phyloP scores from a whole-genome alignment of 139 green algal species.

The Trebouxia sp. region DNA sequence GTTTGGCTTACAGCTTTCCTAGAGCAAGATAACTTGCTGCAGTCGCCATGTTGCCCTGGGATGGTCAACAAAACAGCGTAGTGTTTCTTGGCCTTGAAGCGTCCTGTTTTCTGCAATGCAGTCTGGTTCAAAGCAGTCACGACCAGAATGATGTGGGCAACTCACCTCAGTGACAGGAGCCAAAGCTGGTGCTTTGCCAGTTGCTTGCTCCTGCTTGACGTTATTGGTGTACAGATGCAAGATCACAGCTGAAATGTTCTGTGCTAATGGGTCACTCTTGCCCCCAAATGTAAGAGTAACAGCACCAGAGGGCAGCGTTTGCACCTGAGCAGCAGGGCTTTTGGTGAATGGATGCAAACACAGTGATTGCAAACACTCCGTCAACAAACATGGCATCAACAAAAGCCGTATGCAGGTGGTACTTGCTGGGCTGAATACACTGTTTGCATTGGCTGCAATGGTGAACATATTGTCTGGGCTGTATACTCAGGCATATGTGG shows the following conservation, averaged over 20 bases:
- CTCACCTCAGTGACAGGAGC: slow-evolving; percentile 5
- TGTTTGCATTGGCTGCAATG: no score
- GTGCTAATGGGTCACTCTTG: background rate
- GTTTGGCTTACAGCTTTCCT: no score
- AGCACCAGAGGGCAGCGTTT: background rate
- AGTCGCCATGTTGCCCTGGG: no score
- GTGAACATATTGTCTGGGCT: no score
- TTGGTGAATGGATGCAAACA: background rate
- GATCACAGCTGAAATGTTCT: background rate
- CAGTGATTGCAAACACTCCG: background rate
- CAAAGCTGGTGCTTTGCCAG: background rate
- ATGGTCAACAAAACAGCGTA: no score
- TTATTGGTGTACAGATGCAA: background rate
- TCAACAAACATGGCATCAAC: no score
- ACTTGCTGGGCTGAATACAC: no score
- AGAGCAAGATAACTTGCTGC: no score
- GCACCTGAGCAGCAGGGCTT: background rate
- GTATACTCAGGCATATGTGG: no score
- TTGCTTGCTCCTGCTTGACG: background rate
- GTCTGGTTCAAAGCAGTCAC: background rate
- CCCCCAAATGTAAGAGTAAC: background rate
- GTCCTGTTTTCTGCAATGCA: background rate
- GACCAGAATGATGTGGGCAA: background rate
- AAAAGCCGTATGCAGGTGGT: no score
- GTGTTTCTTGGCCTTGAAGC: no score